A percentile compares a stretch with the other conserved stretches of the same genome.
These are phyloP conservation scores for Aspergillus phoenicis DNA, from an alignment of 2,329 filamentous ascomycete genomes.

Conservation along the genomic window DNA sequence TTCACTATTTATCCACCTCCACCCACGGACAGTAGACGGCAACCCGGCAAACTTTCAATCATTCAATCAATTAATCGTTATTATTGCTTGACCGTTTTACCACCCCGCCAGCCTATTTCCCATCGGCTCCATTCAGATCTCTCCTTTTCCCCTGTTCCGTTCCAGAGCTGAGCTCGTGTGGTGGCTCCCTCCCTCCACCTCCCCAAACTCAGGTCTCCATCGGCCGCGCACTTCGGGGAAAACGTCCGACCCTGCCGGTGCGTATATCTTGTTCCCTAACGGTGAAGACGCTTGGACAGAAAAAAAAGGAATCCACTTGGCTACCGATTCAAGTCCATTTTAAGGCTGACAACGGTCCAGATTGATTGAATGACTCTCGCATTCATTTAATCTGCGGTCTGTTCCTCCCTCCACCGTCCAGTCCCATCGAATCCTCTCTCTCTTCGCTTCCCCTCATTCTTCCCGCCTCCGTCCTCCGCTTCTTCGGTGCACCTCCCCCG, in stretches of 20 bases:
- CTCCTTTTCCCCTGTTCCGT: background rate
- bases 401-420: background rate
- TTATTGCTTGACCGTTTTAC: background rate
- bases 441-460: conserved; percentile 1
- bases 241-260: conserved; percentile 15
- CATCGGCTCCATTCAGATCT: conserved; percentile 1
- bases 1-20: too few species aligned
- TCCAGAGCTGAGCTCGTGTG: conserved; percentile 6
- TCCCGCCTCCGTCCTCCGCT: background rate
- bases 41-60: too few species aligned
- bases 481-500: background rate
- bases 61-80: background rate
- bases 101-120: conserved; percentile 5
- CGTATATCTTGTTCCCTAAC: conserved; percentile 19
- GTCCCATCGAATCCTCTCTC: background rate
- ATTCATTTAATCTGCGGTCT: conserved; percentile 8
- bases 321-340: conserved; percentile 11
- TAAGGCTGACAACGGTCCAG: conserved; percentile 24
- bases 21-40: too few species aligned
- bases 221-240: conserved; percentile 13
- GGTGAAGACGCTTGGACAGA: conserved; percentile 20
- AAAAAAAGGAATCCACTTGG: conserved; percentile 17
- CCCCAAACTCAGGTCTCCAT: conserved; percentile 13
- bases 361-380: conserved; percentile 14
- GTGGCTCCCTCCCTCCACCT: background rate